These are phyloP conservation scores for Pseudocercospora fijiensis DNA, from an alignment of 2,329 filamentous ascomycete species.

Conservation along the genomic window DNA sequence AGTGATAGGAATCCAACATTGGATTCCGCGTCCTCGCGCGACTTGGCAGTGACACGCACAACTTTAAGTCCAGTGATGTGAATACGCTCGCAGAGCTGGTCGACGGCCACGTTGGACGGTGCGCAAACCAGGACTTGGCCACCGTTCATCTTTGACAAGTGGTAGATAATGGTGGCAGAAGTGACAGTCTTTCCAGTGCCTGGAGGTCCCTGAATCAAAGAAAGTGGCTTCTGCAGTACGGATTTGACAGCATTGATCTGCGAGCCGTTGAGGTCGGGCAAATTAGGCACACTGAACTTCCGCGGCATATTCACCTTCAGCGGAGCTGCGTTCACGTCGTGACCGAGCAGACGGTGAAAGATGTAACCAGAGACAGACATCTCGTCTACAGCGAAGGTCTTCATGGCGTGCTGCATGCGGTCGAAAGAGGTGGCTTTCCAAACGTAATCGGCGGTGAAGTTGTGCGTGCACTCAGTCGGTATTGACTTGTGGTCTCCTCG, in stretches of 20 bases:
- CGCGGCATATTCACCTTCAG: conserved; percentile 96
- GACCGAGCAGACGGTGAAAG: conserved; percentile 92
- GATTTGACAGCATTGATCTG: conserved; percentile 96
- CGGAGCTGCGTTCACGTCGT: conserved; percentile 88
- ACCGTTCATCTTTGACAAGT: conserved; percentile 90
- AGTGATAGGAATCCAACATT: conserved; percentile 92
- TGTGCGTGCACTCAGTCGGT: conserved; percentile 92
- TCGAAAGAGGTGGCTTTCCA: conserved; percentile 99
- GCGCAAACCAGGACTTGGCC: conserved; percentile 95
- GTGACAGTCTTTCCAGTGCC: conserved; percentile 98
- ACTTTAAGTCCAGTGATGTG: conserved; percentile 94
- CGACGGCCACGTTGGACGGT: conserved; percentile 96
- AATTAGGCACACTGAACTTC: conserved; percentile 91
- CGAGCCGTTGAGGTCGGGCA: conserved; percentile 92
- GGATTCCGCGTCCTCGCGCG: conserved; percentile 97
- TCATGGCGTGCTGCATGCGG: conserved; percentile 99
- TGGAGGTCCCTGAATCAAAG: conserved; percentile 92
- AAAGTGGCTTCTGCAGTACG: conserved; percentile 88
- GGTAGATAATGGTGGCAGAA: conserved; percentile 97
- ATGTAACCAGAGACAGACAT: conserved; percentile 99
- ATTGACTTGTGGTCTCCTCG: conserved; percentile 95
- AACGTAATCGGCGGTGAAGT: conserved; percentile 97
- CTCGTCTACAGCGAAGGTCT: conserved; percentile 96
- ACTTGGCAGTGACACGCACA: conserved; percentile 97
- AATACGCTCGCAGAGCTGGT: conserved; percentile 96